These are phyloP conservation scores for Eucalyptus tenuipes DNA, from an alignment of 345 rosid species.

Conservation along the genomic window DNA sequence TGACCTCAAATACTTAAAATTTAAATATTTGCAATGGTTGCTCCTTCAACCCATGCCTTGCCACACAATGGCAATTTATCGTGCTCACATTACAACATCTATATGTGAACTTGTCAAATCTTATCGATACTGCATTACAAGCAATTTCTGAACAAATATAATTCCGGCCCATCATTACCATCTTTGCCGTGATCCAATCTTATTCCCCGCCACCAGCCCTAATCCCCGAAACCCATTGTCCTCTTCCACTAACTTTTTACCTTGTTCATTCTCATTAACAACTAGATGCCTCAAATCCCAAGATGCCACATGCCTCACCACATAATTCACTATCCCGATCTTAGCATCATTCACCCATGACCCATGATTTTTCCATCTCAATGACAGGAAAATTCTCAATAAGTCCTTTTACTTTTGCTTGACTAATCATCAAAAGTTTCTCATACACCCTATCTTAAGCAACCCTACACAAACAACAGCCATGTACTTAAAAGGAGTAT, in stretches of 20 bases:
- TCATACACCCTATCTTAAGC: neutral
- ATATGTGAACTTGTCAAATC: neutral
- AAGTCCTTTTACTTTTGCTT: neutral
- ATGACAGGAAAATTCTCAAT: neutral
- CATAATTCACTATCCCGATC: neutral
- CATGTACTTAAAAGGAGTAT: neutral
- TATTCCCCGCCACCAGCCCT: neutral
- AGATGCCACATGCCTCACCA: neutral
- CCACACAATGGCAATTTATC: neutral
- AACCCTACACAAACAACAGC: neutral
- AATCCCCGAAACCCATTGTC: neutral
- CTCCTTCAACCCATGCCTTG: neutral
- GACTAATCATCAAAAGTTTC: neutral
- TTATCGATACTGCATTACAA: neutral
- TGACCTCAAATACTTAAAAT: neutral
- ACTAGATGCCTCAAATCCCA: neutral
- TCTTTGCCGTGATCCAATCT: neutral
- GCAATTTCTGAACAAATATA: neutral
- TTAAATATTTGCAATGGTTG: neutral
- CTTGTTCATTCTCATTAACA: neutral
- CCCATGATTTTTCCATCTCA: neutral
- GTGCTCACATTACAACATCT: neutral
- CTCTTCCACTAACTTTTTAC: neutral
- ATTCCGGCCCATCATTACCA: neutral
- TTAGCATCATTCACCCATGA: neutral